phyloP scores from a whole-genome alignment of 2,329 filamentous ascomycete species.

The Pyricularia grisea region DNA sequence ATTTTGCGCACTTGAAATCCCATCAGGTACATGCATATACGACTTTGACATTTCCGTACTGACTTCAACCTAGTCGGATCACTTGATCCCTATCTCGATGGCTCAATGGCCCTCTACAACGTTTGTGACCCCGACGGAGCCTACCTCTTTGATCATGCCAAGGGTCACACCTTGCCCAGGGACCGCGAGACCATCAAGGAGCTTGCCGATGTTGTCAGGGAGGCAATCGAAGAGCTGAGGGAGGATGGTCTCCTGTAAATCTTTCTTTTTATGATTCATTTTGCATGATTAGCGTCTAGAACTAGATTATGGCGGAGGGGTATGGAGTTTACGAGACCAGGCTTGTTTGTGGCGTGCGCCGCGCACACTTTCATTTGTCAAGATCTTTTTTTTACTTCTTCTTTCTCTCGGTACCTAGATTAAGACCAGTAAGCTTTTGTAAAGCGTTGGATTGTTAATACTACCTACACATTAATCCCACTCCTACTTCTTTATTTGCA shows the following conservation, averaged over 20 bases:
- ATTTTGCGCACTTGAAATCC: background rate
- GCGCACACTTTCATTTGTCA: background rate
- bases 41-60: background rate
- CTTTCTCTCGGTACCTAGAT: background rate
- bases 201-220: constrained; percentile 32
- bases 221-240: constrained; percentile 13
- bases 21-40: background rate
- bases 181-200: constrained; percentile 38
- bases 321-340: background rate
- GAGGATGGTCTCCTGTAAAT: constrained; percentile 10
- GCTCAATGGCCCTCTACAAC: constrained; percentile 51
- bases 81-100: constrained; percentile 50
- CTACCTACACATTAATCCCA: background rate
- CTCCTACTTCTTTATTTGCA: background rate
- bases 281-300: background rate
- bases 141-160: constrained; percentile 54
- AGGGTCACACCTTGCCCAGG: constrained; percentile 52
- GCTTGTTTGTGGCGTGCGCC: background rate
- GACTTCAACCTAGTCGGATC: constrained; percentile 30
- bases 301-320: background rate
- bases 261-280: background rate
- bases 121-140: constrained; percentile 51
- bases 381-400: background rate
- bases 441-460: background rate
- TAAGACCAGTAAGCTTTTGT: background rate